These are phyloP conservation scores for Vanderwaltozyma polyspora DNA, from an alignment of 805 yeast genomes.

Conservation along the genomic window DNA sequence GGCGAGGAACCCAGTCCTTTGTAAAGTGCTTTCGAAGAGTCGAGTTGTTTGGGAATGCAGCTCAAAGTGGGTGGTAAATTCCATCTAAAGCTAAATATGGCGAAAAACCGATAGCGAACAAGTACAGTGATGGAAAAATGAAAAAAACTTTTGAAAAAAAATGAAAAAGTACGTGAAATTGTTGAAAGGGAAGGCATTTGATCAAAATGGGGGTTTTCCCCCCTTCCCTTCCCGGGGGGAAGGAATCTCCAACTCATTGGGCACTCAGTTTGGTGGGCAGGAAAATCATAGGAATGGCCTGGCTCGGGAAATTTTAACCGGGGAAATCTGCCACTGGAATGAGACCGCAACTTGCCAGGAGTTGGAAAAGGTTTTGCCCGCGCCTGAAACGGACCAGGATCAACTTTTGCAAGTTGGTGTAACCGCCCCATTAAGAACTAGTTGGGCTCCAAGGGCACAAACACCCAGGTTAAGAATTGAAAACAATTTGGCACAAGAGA, in stretches of 20 bases:
- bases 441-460: no score
- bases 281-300: conserved; percentile 28
- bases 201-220: conserved; percentile 28
- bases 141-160: conserved; percentile 35
- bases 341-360: no score
- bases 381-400: no score
- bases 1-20: conserved; percentile 23
- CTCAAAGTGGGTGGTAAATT: conserved; percentile 28
- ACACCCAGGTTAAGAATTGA: no score
- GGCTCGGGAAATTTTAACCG: no score
- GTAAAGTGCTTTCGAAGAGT: conserved; percentile 24
- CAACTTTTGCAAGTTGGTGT: no score
- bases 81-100: conserved; percentile 37
- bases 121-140: conserved; percentile 38
- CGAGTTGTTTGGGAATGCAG: conserved; percentile 32
- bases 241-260: conserved; percentile 23
- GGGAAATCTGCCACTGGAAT: no score
- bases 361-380: no score
- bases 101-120: conserved; percentile 39
- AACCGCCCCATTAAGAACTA: no score
- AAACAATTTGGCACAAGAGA: no score
- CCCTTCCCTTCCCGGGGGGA: conserved; percentile 23
- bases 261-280: conserved; percentile 30
- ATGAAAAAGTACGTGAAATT: conserved; percentile 36
- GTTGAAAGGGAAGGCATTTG: conserved; percentile 35